Percentiles rank a stretch among this genome's conserved stretches.
These are phyloP conservation scores for Russula virescens DNA, from an alignment of 768 basidiomycete genomes.

Conservation along the genomic window DNA sequence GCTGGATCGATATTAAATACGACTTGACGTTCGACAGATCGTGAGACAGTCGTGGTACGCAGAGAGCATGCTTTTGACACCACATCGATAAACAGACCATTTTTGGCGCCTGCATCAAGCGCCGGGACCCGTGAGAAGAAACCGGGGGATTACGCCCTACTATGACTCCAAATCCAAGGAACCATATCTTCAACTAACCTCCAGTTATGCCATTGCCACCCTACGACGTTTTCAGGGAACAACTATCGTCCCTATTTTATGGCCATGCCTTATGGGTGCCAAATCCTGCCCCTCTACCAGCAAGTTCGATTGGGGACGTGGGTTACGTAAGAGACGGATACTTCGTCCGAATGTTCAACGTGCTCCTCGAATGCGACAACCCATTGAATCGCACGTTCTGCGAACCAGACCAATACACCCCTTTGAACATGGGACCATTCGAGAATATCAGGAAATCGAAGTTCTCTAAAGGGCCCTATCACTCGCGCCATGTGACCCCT, in stretches of 20 bases:
- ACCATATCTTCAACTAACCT: too few species aligned
- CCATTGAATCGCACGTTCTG: background rate
- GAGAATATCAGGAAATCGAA: background rate
- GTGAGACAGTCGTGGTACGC: background rate
- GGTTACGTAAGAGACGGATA: slow-evolving; percentile 24
- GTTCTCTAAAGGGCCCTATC: background rate
- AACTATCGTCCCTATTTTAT: slow-evolving; percentile 20
- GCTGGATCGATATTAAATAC: too few species aligned
- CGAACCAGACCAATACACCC: background rate
- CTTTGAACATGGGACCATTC: background rate
- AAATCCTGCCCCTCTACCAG: slow-evolving; percentile 21
- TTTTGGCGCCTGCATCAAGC: too few species aligned
- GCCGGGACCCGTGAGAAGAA: too few species aligned
- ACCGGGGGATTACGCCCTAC: too few species aligned
- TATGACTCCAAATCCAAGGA: too few species aligned
- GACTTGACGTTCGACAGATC: background rate
- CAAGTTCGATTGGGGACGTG: slow-evolving; percentile 23
- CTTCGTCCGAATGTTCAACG: slow-evolving; percentile 23
- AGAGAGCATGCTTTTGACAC: background rate
- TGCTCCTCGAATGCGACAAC: slow-evolving; percentile 8
- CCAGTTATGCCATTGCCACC: too few species aligned
- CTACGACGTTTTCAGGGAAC: slow-evolving; percentile 20
- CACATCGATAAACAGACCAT: too few species aligned
- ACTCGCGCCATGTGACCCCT: background rate
- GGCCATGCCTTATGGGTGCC: slow-evolving; percentile 25